Base-by-base conservation (phyloP, 1,139 yeast genomes). In the Hyphopichia pseudoburtonii region DNA sequence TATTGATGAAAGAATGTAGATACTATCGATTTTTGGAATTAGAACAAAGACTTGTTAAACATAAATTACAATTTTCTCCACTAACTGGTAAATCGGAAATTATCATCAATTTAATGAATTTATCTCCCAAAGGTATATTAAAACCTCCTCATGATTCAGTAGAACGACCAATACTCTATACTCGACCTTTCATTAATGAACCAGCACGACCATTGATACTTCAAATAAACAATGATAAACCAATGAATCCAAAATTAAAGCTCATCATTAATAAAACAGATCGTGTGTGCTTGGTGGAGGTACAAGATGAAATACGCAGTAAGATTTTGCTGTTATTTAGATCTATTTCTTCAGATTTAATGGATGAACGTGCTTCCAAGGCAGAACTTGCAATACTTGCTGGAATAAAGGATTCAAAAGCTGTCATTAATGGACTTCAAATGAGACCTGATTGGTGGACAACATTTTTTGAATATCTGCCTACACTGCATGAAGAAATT, bases 11-110 rank as follows among this genome's bases (percentile, higher is more conserved):
- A 36, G 97, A 89, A 52, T 86, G 95, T 46, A 70, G 74, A 33
- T 89, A 84, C 60, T 89, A 86, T 57, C 70, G 94, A 36, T 83
- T 89, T 50, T 61, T 78, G 36, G 89, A 80, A 33, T 64, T 89
- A 31, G 95, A 86, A 55, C 95, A 89, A 60, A 64, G 73, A 41
- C 58, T 88, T 27, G 56, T 85, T n/a, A 74, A 73, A 30, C 77
- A 73, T 47, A 60, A 58, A 25, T 69, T 86, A 15, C 17, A 15
- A 4, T 42, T 62, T 1, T 82, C 83, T 49, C 84, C 86, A 0
- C 69, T 75, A 45, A 52, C 70, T 1, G 52, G 56, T 10, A 45
- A 50, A 2, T 80, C 78, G 44, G 89, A 83, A 45, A 84, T 88
- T 9, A 50, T 78, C 0, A 46, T 89, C 1, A 59, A 71, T 24